Conservation (phyloP, 768 basidiomycete genomes). For the Russula lepida region DNA sequence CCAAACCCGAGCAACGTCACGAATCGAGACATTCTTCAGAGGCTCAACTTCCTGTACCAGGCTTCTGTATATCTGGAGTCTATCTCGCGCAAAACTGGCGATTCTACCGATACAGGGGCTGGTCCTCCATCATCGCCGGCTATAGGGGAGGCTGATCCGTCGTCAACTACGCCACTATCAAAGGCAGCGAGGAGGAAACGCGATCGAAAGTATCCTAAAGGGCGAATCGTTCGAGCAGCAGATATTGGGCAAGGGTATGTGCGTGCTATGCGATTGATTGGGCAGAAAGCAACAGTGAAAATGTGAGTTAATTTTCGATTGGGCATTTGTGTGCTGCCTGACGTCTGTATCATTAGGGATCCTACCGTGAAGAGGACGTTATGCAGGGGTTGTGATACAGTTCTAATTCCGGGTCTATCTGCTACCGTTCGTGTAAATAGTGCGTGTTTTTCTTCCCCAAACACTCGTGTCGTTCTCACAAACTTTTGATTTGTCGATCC, state of each 20-base stretch:
- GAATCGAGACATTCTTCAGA: slow-evolving; percentile 72
- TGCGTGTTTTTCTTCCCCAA: slow-evolving; percentile 26
- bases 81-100: slow-evolving; percentile 21
- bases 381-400: slow-evolving; percentile 58
- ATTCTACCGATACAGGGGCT: neutral
- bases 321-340: neutral
- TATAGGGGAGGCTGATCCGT: neutral
- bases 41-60: slow-evolving; percentile 82
- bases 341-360: slow-evolving; percentile 41
- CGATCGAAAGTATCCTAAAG: slow-evolving; percentile 18
- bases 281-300: slow-evolving; percentile 67
- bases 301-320: slow-evolving; percentile 42
- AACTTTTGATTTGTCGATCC: slow-evolving; percentile 23
- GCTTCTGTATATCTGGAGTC: slow-evolving; percentile 56
- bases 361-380: slow-evolving; percentile 75
- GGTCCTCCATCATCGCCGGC: neutral
- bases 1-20: slow-evolving; percentile 50
- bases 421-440: slow-evolving; percentile 58
- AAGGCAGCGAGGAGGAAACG: neutral
- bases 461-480: neutral
- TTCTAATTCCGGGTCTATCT: slow-evolving; percentile 62
- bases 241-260: slow-evolving; percentile 63
- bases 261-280: slow-evolving; percentile 57
- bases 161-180: neutral
- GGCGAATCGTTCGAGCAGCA: slow-evolving; percentile 27